Evolutionary conservation across 2,329 filamentous ascomycete genomes (phyloP).

Genomic region (Exserohilum turcica): DNA sequence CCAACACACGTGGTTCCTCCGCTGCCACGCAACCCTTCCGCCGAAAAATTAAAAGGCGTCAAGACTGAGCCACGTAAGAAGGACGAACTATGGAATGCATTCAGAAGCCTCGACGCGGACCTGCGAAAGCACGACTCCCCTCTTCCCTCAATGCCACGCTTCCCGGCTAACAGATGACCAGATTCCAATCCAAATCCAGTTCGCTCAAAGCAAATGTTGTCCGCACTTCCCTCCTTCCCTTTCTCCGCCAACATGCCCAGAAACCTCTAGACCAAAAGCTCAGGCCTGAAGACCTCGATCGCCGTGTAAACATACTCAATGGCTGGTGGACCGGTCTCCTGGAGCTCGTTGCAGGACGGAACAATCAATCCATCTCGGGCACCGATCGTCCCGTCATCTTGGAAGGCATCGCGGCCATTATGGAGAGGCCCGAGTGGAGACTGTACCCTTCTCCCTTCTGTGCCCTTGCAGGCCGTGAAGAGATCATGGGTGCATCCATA

Average conservation of each 20-base stretch:
- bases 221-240: constrained; percentile 73
- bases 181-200: constrained; percentile 74
- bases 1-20: constrained; percentile 48
- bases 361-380: constrained; percentile 77
- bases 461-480: constrained; percentile 62
- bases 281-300: constrained; percentile 80
- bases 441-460: constrained; percentile 71
- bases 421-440: constrained; percentile 89
- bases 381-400: constrained; percentile 82
- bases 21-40: constrained; percentile 49
- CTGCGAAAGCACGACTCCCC: constrained; percentile 62
- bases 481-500: constrained; percentile 52
- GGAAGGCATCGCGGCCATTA: constrained; percentile 78
- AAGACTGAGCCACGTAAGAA: constrained; percentile 59
- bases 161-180: constrained; percentile 32
- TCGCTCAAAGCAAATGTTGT: constrained; percentile 77
- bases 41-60: constrained; percentile 49
- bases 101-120: constrained; percentile 70
- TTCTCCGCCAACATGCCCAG: constrained; percentile 71
- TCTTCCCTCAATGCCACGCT: neutral
- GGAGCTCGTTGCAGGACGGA: constrained; percentile 77
- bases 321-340: constrained; percentile 89
- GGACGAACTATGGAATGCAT: constrained; percentile 72
- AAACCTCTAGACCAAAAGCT: constrained; percentile 70
- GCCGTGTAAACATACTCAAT: constrained; percentile 77